Evolutionary conservation across 164 flowering plant species (phyloP).

Genomic region (Chloranthus sessilifolius): DNA sequence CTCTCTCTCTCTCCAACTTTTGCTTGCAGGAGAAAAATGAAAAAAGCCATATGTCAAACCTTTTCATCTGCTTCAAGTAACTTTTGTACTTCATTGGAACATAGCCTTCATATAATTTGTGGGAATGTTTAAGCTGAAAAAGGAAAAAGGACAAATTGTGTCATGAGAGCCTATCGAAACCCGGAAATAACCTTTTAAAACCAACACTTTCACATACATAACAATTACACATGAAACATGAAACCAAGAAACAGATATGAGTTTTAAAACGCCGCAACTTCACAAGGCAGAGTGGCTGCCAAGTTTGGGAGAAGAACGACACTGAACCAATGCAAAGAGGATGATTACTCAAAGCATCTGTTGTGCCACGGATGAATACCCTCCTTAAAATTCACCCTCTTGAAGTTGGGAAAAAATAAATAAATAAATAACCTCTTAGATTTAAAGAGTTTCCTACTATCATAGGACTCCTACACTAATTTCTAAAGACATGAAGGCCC

Average conservation of each 20-base stretch:
- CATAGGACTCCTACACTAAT: too few species aligned
- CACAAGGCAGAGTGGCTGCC: background rate
- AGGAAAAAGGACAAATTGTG: background rate
- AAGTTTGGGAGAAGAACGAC: too few species aligned
- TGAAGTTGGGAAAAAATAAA: too few species aligned
- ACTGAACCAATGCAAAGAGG: too few species aligned
- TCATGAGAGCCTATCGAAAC: background rate
- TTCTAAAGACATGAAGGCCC: too few species aligned
- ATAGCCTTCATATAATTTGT: conserved; percentile 73
- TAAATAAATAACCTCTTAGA: too few species aligned
- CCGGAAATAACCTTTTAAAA: background rate
- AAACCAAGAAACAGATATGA: background rate
- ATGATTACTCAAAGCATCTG: too few species aligned
- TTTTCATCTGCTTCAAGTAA: conserved; percentile 83
- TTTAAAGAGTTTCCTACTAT: too few species aligned
- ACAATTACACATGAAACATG: background rate
- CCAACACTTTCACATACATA: background rate
- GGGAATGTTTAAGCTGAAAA: conserved; percentile 63
- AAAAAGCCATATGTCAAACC: conserved; percentile 37
- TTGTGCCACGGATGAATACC: too few species aligned
- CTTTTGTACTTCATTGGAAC: conserved; percentile 90
- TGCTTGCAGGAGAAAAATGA: conserved; percentile 8
- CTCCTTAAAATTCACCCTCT: too few species aligned
- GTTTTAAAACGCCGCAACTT: background rate
- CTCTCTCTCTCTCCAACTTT: too few species aligned